phyloP scores from a whole-genome alignment of 345 rosid species.

The Hevea brasiliensis region DNA sequence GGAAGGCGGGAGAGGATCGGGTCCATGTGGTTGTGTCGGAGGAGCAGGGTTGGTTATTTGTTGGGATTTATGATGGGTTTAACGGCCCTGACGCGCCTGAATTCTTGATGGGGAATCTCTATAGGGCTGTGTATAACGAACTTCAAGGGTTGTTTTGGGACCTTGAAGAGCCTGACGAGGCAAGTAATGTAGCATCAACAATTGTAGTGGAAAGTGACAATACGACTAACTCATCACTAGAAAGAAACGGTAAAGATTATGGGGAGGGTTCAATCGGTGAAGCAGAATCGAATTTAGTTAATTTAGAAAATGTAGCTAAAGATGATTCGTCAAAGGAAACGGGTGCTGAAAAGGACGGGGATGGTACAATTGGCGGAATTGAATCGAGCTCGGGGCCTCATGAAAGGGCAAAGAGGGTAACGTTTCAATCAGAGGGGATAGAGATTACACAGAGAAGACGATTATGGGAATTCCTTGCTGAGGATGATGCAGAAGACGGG shows the following conservation, averaged over 20 bases:
- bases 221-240: slow-evolving; percentile 25
- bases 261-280: slow-evolving; percentile 15
- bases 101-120: slow-evolving; percentile 95
- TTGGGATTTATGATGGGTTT: slow-evolving; percentile 95
- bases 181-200: slow-evolving; percentile 9
- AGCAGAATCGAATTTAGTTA: slow-evolving; percentile 3
- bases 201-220: slow-evolving; percentile 22
- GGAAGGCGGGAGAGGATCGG: slow-evolving; percentile 97
- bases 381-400: slow-evolving; percentile 1
- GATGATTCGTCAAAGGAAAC: slow-evolving; percentile 7
- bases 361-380: background rate
- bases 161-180: slow-evolving; percentile 41
- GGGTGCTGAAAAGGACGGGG: slow-evolving; percentile 8
- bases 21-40: slow-evolving; percentile 95
- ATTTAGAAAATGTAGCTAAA: slow-evolving; percentile 12
- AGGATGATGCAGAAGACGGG: slow-evolving; percentile 81
- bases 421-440: slow-evolving; percentile 56
- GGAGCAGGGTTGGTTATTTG: slow-evolving; percentile 97
- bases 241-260: slow-evolving; percentile 18
- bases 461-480: slow-evolving; percentile 84
- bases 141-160: slow-evolving; percentile 95
- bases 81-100: slow-evolving; percentile 98
- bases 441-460: slow-evolving; percentile 44
- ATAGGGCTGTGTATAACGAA: slow-evolving; percentile 83
- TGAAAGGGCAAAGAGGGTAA: slow-evolving; percentile 47